Evolutionary conservation across 495 filamentous ascomycete species (phyloP).

Genomic region (Glarea lozoyensis): DNA sequence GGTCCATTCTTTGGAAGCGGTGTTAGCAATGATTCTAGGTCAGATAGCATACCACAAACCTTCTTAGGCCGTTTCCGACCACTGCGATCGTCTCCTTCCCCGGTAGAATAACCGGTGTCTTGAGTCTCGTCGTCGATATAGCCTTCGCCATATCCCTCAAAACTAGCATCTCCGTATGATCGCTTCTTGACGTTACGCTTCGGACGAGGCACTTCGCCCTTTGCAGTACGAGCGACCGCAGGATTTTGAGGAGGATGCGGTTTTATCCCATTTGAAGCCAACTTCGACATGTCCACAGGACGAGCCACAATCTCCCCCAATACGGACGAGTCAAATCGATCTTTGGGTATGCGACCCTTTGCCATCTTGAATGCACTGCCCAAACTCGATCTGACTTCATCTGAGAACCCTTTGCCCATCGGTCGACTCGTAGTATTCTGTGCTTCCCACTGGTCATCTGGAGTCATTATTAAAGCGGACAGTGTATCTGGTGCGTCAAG

Average conservation of each 20-base stretch:
- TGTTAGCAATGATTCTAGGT: constrained; percentile 8
- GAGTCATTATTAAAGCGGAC: constrained; percentile 35
- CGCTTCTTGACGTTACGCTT: constrained; percentile 41
- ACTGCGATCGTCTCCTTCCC: constrained; percentile 39
- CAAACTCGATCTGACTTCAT: constrained; percentile 25
- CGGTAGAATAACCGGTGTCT: constrained; percentile 40
- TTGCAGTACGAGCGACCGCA: constrained; percentile 9
- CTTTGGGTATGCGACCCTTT: constrained; percentile 36
- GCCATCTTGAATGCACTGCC: constrained; percentile 37
- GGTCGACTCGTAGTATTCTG: constrained; percentile 42
- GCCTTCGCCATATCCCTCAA: constrained; percentile 48
- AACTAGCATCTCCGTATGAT: constrained; percentile 45
- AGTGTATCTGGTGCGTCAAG: constrained; percentile 27
- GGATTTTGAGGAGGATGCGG: constrained; percentile 4
- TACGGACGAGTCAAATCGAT: constrained; percentile 40
- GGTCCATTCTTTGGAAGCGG: constrained; percentile 6
- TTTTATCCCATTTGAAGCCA: constrained; percentile 16
- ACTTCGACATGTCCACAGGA: constrained; percentile 18
- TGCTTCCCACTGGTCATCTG: constrained; percentile 47
- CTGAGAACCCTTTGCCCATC: constrained; percentile 40
- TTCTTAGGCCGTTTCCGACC: constrained; percentile 46
- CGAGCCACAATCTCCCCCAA: constrained; percentile 37
- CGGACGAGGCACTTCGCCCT: constrained; percentile 23
- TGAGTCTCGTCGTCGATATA: constrained; percentile 39
- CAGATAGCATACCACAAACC: constrained; percentile 26